Conservation (phyloP, 441 rosid genomes). For the Erodium texanum region DNA sequence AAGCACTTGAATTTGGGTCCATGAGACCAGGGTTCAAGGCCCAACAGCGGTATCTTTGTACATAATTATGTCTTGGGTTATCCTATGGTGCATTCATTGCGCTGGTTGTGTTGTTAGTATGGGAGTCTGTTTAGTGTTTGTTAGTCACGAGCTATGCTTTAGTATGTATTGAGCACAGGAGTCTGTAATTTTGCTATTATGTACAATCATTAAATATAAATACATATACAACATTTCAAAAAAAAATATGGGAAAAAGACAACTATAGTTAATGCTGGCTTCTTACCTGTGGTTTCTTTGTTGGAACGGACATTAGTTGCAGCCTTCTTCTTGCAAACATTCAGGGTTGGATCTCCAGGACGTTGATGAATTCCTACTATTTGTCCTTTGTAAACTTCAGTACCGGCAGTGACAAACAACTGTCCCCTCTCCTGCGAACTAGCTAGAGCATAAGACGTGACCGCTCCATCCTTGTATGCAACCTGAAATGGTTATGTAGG, state of each 20-base stretch:
- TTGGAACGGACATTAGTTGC: slow-evolving; percentile 90
- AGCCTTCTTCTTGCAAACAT: slow-evolving; percentile 94
- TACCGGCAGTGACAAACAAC: slow-evolving; percentile 76
- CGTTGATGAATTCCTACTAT: slow-evolving; percentile 92
- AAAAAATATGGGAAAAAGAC: neutral
- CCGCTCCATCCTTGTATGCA: slow-evolving; percentile 79
- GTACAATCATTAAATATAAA: too few relatives aligned
- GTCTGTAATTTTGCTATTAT: too few relatives aligned
- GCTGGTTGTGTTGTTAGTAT: too few relatives aligned
- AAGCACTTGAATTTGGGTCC: too few relatives aligned
- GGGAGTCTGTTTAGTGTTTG: too few relatives aligned
- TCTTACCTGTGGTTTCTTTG: slow-evolving; percentile 72
- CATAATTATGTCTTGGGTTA: too few relatives aligned
- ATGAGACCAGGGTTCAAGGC: too few relatives aligned
- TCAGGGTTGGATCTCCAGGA: slow-evolving; percentile 76
- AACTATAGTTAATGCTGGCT: neutral
- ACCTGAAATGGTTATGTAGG: slow-evolving; percentile 45
- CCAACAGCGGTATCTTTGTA: too few relatives aligned
- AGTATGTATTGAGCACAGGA: too few relatives aligned
- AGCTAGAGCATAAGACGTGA: slow-evolving; percentile 74
- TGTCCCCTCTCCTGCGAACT: slow-evolving; percentile 92
- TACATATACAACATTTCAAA: too few relatives aligned
- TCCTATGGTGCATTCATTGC: too few relatives aligned
- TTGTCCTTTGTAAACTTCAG: slow-evolving; percentile 84
- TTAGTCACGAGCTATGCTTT: too few relatives aligned